Evolutionary conservation across 495 filamentous ascomycete genomes (phyloP).

Genomic region (Arthonia radiata): DNA sequence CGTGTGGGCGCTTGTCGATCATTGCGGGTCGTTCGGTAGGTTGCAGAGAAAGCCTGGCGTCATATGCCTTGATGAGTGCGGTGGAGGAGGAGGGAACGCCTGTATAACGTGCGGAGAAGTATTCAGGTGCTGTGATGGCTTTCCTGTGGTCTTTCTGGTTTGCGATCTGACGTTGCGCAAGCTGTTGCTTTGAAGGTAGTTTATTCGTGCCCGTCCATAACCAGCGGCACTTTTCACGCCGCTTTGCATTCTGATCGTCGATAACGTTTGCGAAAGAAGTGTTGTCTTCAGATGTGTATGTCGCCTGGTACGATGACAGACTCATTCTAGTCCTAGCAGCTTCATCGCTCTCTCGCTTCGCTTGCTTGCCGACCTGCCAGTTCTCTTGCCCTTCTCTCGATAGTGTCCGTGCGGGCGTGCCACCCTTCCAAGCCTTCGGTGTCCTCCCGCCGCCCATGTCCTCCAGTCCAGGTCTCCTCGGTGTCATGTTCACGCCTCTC

Average conservation of each 20-base stretch:
- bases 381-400: slow-evolving; percentile 17
- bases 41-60: slow-evolving; percentile 28
- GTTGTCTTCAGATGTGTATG: slow-evolving; percentile 93
- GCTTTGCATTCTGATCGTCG: slow-evolving; percentile 73
- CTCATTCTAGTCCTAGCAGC: no score
- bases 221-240: slow-evolving; percentile 62
- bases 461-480: slow-evolving; percentile 4
- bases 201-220: slow-evolving; percentile 76
- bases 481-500: slow-evolving; percentile 14
- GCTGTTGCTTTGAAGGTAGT: slow-evolving; percentile 61
- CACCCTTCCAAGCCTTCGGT: slow-evolving; percentile 24
- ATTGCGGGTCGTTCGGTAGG: slow-evolving; percentile 48
- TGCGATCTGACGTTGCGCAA: slow-evolving; percentile 52
- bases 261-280: slow-evolving; percentile 82
- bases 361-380: slow-evolving; percentile 5
- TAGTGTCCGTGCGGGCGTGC: slow-evolving; percentile 2
- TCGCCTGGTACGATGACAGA: slow-evolving; percentile 62
- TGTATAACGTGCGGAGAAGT: no score
- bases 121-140: slow-evolving; percentile 26
- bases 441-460: slow-evolving; percentile 19
- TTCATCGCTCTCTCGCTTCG: slow-evolving; percentile 32
- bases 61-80: slow-evolving; percentile 13
- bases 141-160: slow-evolving; percentile 1
- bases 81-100: slow-evolving; percentile 2
- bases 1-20: slow-evolving; percentile 49